Conservation (phyloP, 768 basidiomycete species). For the Exidia glandulosa region DNA sequence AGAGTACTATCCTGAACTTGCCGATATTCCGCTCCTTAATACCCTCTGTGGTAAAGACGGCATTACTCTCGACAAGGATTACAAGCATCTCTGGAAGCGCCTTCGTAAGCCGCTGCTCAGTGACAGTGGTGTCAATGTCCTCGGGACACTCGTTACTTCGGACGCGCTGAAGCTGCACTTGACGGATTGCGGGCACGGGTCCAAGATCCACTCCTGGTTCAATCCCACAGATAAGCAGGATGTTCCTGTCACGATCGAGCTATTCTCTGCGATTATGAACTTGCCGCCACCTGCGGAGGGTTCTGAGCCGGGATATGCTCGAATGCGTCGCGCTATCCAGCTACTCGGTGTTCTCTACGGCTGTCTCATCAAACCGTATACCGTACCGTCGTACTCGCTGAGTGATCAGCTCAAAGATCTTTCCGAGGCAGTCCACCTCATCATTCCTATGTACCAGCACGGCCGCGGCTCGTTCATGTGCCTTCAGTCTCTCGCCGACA, state of each 20-base stretch:
- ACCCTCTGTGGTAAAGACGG: conserved; percentile 22
- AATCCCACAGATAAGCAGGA: conserved; percentile 24
- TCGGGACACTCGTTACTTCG: conserved; percentile 15
- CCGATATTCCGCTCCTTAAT: conserved; percentile 16
- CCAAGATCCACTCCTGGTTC: conserved; percentile 11
- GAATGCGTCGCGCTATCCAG: conserved; percentile 13
- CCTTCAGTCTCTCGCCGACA: conserved; percentile 18
- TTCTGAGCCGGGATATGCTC: neutral
- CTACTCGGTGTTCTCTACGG: conserved; percentile 13
- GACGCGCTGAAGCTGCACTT: conserved; percentile 16
- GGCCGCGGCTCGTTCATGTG: conserved; percentile 16
- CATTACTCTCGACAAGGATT: conserved; percentile 25
- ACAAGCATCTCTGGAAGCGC: conserved; percentile 24
- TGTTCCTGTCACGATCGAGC: conserved; percentile 16
- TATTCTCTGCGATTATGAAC: conserved; percentile 16
- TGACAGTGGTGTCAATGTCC: conserved; percentile 11
- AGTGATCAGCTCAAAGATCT: conserved; percentile 23
- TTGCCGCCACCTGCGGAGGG: conserved; percentile 8
- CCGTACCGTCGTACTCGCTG: conserved; percentile 18
- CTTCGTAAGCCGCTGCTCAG: conserved; percentile 19
- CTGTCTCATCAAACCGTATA: conserved; percentile 20
- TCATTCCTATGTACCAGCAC: conserved; percentile 9
- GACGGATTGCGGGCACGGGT: conserved; percentile 1
- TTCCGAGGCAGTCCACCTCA: conserved; percentile 22
- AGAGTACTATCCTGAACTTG: conserved; percentile 14